Percentiles rank a stretch among this genome's conserved stretches.
phyloP scores from a whole-genome alignment of 495 filamentous ascomycete genomes.

The Cercophora samala region DNA sequence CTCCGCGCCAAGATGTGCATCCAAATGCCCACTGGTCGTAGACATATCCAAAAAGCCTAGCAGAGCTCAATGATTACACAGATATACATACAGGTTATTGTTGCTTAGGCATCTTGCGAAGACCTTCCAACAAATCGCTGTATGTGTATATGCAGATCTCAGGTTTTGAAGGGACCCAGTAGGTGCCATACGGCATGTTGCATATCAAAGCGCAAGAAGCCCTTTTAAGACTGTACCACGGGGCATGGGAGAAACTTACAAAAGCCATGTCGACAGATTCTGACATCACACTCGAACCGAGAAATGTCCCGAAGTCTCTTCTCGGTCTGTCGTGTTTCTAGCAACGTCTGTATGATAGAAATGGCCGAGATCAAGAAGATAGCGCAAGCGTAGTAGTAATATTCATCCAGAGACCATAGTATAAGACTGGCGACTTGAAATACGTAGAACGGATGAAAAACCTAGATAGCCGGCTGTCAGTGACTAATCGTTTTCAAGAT shows the following conservation, averaged over 20 bases:
- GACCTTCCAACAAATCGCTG: too few relatives aligned
- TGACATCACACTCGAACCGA: slow-evolving; percentile 88
- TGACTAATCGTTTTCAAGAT: neutral
- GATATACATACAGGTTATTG: too few relatives aligned
- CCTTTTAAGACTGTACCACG: too few relatives aligned
- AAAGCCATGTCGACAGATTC: slow-evolving; percentile 90
- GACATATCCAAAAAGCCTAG: too few relatives aligned
- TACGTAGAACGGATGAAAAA: slow-evolving; percentile 95
- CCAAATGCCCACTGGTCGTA: too few relatives aligned
- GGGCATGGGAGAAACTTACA: slow-evolving; percentile 55
- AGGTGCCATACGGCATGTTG: too few relatives aligned
- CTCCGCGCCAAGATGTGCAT: too few relatives aligned
- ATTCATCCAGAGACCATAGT: slow-evolving; percentile 92
- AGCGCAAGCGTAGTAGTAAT: slow-evolving; percentile 95
- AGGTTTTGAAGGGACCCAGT: too few relatives aligned
- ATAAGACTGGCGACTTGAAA: slow-evolving; percentile 95
- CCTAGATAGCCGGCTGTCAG: slow-evolving; percentile 52
- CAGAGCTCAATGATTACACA: too few relatives aligned
- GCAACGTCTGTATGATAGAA: slow-evolving; percentile 82
- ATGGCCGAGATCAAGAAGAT: slow-evolving; percentile 93
- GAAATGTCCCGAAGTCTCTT: slow-evolving; percentile 86
- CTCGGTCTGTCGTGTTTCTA: slow-evolving; percentile 93
- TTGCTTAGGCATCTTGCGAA: too few relatives aligned
- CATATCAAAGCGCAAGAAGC: too few relatives aligned
- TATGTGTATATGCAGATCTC: too few relatives aligned